These are phyloP conservation scores for Phylloporus scabripes DNA, from an alignment of 768 basidiomycete genomes.

Conservation along the genomic window DNA sequence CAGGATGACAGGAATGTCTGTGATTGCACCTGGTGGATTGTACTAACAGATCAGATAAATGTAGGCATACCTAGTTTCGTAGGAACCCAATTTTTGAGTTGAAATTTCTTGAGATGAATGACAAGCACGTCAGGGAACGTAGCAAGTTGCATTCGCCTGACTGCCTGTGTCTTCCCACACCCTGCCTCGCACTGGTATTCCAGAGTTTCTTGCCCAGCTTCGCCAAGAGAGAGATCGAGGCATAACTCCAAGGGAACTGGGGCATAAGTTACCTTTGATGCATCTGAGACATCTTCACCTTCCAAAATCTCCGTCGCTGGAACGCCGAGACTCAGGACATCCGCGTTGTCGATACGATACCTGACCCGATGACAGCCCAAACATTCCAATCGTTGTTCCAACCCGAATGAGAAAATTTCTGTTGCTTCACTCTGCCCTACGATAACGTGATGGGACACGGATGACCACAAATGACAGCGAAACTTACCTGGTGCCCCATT, in stretches of 20 bases:
- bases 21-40: background rate
- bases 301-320: slow-evolving; percentile 45
- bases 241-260: slow-evolving; percentile 58
- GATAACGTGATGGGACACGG: background rate
- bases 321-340: slow-evolving; percentile 76
- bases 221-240: slow-evolving; percentile 44
- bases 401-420: slow-evolving; percentile 67
- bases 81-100: slow-evolving; percentile 95
- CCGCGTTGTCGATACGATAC: slow-evolving; percentile 71
- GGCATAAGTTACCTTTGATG: slow-evolving; percentile 51
- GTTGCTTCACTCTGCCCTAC: slow-evolving; percentile 54
- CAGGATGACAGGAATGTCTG: slow-evolving; percentile 82
- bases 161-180: slow-evolving; percentile 57
- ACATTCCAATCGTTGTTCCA: slow-evolving; percentile 88
- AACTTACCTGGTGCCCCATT: slow-evolving; percentile 32
- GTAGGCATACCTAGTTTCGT: slow-evolving; percentile 72
- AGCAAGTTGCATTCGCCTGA: slow-evolving; percentile 69
- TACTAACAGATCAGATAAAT: background rate
- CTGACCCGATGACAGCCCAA: slow-evolving; percentile 70
- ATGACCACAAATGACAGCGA: background rate
- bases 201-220: slow-evolving; percentile 53
- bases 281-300: background rate
- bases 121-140: slow-evolving; percentile 88
- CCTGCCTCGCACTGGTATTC: slow-evolving; percentile 83
- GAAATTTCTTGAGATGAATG: slow-evolving; percentile 90